phyloP scores from a whole-genome alignment of 192 early-diverging fungal species.

The Backusella sp. region DNA sequence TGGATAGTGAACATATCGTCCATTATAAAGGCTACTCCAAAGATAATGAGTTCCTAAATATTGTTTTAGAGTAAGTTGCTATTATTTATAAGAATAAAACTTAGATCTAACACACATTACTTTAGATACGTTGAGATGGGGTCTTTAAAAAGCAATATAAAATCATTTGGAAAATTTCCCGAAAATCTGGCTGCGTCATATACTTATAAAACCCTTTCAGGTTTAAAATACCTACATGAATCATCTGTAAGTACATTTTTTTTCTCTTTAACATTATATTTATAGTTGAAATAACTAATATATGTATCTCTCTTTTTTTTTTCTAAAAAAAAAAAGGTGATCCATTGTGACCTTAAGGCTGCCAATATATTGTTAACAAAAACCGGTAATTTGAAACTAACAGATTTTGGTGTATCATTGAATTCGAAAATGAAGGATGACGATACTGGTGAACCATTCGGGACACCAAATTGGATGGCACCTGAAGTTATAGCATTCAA shows the following conservation, averaged over 20 bases:
- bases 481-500: slow-evolving; percentile 90
- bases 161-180: slow-evolving; percentile 88
- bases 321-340: slow-evolving; percentile 40
- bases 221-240: slow-evolving; percentile 85
- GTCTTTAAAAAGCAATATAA: slow-evolving; percentile 79
- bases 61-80: slow-evolving; percentile 69
- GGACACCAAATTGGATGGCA: slow-evolving; percentile 89
- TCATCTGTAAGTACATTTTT: slow-evolving; percentile 53
- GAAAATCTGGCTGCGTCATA: slow-evolving; percentile 87
- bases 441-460: slow-evolving; percentile 63
- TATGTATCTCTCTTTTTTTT: neutral
- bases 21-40: slow-evolving; percentile 82
- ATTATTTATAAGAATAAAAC: neutral
- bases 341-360: slow-evolving; percentile 94
- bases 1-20: slow-evolving; percentile 82
- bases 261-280: neutral
- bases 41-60: slow-evolving; percentile 67
- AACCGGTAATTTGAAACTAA: slow-evolving; percentile 88
- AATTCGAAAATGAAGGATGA: slow-evolving; percentile 73
- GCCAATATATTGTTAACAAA: slow-evolving; percentile 97
- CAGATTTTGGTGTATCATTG: slow-evolving; percentile 95
- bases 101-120: neutral
- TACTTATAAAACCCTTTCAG: slow-evolving; percentile 86
- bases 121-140: slow-evolving; percentile 82
- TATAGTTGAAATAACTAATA: neutral